A percentile compares a stretch with the other conserved stretches of the same genome.
These are phyloP conservation scores for Clathrospora elynae DNA, from an alignment of 2,329 filamentous ascomycete genomes.

Conservation along the genomic window DNA sequence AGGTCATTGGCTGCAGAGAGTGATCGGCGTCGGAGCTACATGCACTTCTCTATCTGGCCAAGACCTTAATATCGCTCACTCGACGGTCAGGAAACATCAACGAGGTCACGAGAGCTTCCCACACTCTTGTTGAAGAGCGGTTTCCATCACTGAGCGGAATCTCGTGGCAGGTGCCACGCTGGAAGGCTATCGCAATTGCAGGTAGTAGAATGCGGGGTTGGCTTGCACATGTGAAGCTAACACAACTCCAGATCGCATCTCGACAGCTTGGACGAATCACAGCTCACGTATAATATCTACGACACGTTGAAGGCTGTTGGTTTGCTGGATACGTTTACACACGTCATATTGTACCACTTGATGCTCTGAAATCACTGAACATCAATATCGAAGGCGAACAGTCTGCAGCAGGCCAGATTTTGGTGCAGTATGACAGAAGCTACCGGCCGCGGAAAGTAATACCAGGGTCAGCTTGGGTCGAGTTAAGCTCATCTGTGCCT, in stretches of 20 bases:
- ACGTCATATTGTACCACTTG: slow-evolving; percentile 7
- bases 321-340: slow-evolving; percentile 11
- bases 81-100: slow-evolving; percentile 4
- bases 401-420: slow-evolving; percentile 2
- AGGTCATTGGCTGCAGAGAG: slow-evolving; percentile 29
- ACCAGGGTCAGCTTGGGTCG: slow-evolving; percentile 5
- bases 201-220: slow-evolving; percentile 32
- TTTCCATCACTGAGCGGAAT: slow-evolving; percentile 1
- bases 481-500: slow-evolving; percentile 1
- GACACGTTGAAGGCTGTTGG: slow-evolving; percentile 17
- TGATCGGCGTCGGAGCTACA: slow-evolving; percentile 28
- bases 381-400: slow-evolving; percentile 4
- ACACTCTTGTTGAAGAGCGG: slow-evolving; percentile 2
- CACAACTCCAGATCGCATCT: slow-evolving; percentile 18
- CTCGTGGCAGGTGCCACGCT: slow-evolving; percentile 3
- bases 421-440: slow-evolving; percentile 16
- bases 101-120: neutral
- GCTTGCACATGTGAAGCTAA: slow-evolving; percentile 32
- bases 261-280: slow-evolving; percentile 30
- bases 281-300: slow-evolving; percentile 12
- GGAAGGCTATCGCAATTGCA: slow-evolving; percentile 1
- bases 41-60: slow-evolving; percentile 19
- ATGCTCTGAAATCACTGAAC: slow-evolving; percentile 4
- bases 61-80: slow-evolving; percentile 21
- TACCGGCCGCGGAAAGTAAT: slow-evolving; percentile 31